phyloP scores from a whole-genome alignment of 768 basidiomycete genomes.

The Mycena rosella region DNA sequence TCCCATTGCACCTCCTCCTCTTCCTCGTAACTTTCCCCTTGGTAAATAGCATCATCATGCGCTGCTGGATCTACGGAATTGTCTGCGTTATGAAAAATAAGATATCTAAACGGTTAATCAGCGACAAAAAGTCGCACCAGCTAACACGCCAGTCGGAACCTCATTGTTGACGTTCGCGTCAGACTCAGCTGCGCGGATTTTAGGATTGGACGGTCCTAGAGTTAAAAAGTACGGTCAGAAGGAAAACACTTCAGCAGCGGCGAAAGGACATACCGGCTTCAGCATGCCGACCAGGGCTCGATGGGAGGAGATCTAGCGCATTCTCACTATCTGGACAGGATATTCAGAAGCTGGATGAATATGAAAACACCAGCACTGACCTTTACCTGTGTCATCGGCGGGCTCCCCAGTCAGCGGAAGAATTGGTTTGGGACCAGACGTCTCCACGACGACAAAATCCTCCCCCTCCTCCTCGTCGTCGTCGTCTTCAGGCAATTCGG shows the following conservation, averaged over 20 bases:
- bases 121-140: conserved; percentile 7
- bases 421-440: conserved; percentile 17
- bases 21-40: conserved; percentile 46
- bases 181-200: conserved; percentile 41
- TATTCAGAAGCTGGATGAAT: neutral
- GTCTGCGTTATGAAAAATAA: conserved; percentile 18
- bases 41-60: conserved; percentile 36
- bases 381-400: conserved; percentile 33
- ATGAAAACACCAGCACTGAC: conserved; percentile 8
- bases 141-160: conserved; percentile 3
- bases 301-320: neutral
- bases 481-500: conserved; percentile 28
- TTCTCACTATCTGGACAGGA: conserved; percentile 20
- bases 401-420: conserved; percentile 28
- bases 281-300: neutral
- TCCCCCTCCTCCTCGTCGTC: conserved; percentile 30
- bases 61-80: conserved; percentile 30
- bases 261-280: conserved; percentile 15
- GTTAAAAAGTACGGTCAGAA: no score
- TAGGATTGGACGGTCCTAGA: conserved; percentile 10
- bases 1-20: conserved; percentile 52
- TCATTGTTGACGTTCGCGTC: conserved; percentile 43
- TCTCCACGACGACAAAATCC: conserved; percentile 30
- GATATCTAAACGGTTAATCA: neutral
- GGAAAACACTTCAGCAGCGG: neutral